A percentile compares a stretch with the other conserved stretches of the same genome.
These are phyloP conservation scores for Russula olivacea DNA, from an alignment of 768 basidiomycete genomes.

Conservation along the genomic window DNA sequence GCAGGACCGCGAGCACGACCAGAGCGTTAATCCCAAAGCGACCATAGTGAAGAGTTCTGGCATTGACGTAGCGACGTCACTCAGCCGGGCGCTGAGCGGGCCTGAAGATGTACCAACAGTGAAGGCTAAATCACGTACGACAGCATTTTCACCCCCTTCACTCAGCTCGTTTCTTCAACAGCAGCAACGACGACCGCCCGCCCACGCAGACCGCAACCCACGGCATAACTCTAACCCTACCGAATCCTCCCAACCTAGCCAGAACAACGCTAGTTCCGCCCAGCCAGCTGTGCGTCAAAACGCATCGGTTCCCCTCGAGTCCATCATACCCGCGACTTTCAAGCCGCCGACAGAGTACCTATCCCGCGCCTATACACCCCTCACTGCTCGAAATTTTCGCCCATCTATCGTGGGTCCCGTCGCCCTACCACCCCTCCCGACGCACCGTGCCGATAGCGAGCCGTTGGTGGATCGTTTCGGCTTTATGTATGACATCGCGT, in stretches of 20 bases:
- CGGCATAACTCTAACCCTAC: slow-evolving; percentile 1
- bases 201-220: slow-evolving; percentile 27
- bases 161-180: slow-evolving; percentile 55
- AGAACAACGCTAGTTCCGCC: slow-evolving; percentile 25
- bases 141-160: slow-evolving; percentile 50
- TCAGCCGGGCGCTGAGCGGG: slow-evolving; percentile 24
- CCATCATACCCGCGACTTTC: slow-evolving; percentile 71
- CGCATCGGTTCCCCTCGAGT: slow-evolving; percentile 62
- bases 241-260: slow-evolving; percentile 14
- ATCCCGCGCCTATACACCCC: slow-evolving; percentile 63
- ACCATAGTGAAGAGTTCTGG: slow-evolving; percentile 30
- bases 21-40: slow-evolving; percentile 14
- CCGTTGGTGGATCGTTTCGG: slow-evolving; percentile 83
- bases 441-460: slow-evolving; percentile 47
- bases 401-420: slow-evolving; percentile 61
- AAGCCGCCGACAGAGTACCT: slow-evolving; percentile 85
- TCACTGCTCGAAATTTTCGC: slow-evolving; percentile 68
- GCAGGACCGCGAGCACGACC: slow-evolving; percentile 20
- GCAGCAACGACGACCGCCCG: slow-evolving; percentile 41
- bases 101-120: slow-evolving; percentile 14
- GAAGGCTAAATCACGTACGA: slow-evolving; percentile 30
- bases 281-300: slow-evolving; percentile 30
- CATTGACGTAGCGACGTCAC: slow-evolving; percentile 39
- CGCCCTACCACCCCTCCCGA: slow-evolving; percentile 49
- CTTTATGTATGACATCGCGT: slow-evolving; percentile 81